phyloP scores from a whole-genome alignment of 768 basidiomycete genomes.

The Phanerodontia chrysosporium region DNA sequence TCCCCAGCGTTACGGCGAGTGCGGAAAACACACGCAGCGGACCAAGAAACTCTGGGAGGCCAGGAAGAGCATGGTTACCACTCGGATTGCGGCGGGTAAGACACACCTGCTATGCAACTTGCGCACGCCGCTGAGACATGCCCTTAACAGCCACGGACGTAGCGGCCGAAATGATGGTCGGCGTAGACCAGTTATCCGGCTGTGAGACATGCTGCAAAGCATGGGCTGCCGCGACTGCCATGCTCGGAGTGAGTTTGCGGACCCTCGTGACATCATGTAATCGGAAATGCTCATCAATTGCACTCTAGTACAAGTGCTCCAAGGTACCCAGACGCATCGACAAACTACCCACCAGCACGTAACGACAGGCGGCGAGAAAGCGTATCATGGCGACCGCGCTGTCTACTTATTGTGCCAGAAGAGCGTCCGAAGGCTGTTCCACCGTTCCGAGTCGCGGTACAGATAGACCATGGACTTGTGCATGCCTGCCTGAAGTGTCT shows the following conservation, averaged over 20 bases:
- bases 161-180: conserved; percentile 59
- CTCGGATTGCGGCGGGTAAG: conserved; percentile 51
- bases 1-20: conserved; percentile 68
- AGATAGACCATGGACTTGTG: conserved; percentile 95
- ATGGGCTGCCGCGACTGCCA: conserved; percentile 58
- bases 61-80: conserved; percentile 40
- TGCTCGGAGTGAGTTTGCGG: conserved; percentile 52
- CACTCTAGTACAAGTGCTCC: conserved; percentile 57
- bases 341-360: conserved; percentile 29
- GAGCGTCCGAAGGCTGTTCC: conserved; percentile 78
- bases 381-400: conserved; percentile 19
- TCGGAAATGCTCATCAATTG: neutral
- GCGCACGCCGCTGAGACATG: neutral
- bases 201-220: conserved; percentile 59
- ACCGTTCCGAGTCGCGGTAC: conserved; percentile 88
- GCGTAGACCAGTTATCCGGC: conserved; percentile 39
- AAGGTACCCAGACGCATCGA: conserved; percentile 49
- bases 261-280: conserved; percentile 7
- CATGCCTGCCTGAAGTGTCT: conserved; percentile 96
- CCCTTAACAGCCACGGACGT: conserved; percentile 54
- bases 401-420: conserved; percentile 85
- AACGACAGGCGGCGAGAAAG: neutral
- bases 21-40: conserved; percentile 44
- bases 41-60: conserved; percentile 49
- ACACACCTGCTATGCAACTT: neutral